phyloP scores from a whole-genome alignment of 2,329 filamentous ascomycete genomes.

The Fusarium torulosum region DNA sequence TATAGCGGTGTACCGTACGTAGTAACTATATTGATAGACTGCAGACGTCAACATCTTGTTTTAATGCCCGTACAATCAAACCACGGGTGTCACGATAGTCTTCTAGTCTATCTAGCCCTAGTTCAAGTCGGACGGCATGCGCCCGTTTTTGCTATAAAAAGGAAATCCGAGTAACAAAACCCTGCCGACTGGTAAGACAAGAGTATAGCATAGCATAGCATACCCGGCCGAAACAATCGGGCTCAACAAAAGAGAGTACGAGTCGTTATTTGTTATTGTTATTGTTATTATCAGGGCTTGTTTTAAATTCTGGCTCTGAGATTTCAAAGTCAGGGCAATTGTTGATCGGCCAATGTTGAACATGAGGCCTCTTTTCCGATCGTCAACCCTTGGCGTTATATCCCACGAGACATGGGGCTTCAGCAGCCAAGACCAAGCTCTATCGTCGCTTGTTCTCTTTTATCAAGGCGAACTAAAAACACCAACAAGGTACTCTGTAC shows the following conservation, averaged over 20 bases:
- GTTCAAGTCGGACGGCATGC: slow-evolving; percentile 20
- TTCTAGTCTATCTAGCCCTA: neutral
- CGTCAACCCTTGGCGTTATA: slow-evolving; percentile 8
- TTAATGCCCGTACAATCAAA: neutral
- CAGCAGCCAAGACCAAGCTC: too few relatives aligned
- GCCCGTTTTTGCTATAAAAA: slow-evolving; percentile 29
- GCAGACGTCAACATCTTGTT: neutral
- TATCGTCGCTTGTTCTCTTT: neutral
- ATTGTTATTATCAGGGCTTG: neutral
- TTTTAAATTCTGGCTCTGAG: neutral
- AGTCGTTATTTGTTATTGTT: neutral
- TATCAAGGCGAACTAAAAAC: slow-evolving; percentile 4
- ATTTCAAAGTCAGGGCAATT: neutral
- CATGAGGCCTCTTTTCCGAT: neutral
- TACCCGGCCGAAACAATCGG: slow-evolving; percentile 1
- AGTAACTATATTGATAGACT: neutral
- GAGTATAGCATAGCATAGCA: neutral
- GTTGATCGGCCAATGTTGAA: neutral
- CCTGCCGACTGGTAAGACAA: neutral
- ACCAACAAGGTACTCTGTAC: too few relatives aligned
- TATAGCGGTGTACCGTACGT: slow-evolving; percentile 3
- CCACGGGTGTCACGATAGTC: slow-evolving; percentile 7
- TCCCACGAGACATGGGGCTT: slow-evolving; percentile 4
- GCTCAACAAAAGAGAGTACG: neutral
- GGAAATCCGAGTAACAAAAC: slow-evolving; percentile 3